Conservation (phyloP, 73 alveolate genomes). For the Paramecium biaurelia region DNA sequence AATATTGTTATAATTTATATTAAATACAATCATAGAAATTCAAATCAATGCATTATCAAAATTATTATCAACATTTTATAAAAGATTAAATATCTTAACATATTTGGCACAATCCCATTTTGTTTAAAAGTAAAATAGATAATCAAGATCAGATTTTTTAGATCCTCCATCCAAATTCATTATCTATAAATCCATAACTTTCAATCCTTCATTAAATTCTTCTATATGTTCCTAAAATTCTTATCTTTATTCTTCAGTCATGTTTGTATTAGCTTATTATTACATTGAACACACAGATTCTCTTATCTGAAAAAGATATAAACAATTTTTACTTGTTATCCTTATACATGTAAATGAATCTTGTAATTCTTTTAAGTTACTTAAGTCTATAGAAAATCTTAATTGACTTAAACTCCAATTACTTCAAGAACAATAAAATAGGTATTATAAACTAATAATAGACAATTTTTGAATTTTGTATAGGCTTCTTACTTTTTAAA, state of each 20-base stretch:
- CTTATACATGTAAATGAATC: neutral
- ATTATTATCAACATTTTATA: neutral
- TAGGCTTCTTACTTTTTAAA: neutral
- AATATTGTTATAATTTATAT: neutral
- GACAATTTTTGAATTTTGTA: neutral
- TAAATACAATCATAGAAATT: neutral
- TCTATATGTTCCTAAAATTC: neutral
- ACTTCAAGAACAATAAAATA: neutral
- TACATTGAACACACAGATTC: neutral
- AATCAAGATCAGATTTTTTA: neutral
- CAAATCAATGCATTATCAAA: neutral
- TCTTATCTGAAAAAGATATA: neutral
- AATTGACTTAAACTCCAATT: neutral
- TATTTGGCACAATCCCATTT: constrained; percentile 24
- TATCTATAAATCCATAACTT: neutral
- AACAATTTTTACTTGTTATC: neutral
- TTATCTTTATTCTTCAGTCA: neutral
- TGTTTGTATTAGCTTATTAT: neutral
- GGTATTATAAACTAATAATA: neutral
- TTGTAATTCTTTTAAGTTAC: neutral
- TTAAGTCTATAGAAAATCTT: neutral
- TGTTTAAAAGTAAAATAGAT: neutral
- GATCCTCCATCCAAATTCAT: neutral
- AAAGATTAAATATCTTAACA: neutral
- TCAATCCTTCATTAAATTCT: neutral